Conservation (phyloP, 805 yeast genomes). For the Candida adriatica region DNA sequence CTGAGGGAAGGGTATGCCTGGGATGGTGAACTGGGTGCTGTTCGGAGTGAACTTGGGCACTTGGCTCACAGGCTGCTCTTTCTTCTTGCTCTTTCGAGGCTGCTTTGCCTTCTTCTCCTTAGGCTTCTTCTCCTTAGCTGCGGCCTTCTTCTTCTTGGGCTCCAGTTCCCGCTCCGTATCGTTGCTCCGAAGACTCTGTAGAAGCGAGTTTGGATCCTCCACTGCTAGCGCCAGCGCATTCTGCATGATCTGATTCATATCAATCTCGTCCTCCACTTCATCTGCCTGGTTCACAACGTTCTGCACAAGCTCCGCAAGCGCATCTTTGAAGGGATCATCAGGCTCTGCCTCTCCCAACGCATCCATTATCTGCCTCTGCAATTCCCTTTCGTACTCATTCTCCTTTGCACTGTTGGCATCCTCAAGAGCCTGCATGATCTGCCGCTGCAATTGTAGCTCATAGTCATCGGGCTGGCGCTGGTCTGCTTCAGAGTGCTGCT, state of each 20-base stretch:
- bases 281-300: constrained; percentile 39
- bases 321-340: constrained; percentile 39
- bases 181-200: constrained; percentile 30
- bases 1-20: constrained; percentile 18
- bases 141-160: constrained; percentile 13
- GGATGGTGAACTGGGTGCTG: constrained; percentile 12
- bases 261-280: constrained; percentile 38
- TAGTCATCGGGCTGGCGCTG: constrained; percentile 9
- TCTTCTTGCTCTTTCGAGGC: constrained; percentile 21
- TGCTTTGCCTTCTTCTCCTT: constrained; percentile 22
- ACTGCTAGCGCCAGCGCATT: constrained; percentile 74
- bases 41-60: constrained; percentile 19
- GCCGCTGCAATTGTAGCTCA: constrained; percentile 18
- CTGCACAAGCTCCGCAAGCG: constrained; percentile 49
- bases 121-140: constrained; percentile 16
- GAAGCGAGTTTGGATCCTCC: constrained; percentile 44
- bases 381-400: constrained; percentile 15
- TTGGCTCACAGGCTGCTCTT: constrained; percentile 16
- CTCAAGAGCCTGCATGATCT: constrained; percentile 19
- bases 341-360: constrained; percentile 13
- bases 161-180: constrained; percentile 6
- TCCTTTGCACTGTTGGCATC: constrained; percentile 8
- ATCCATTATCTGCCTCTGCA: constrained; percentile 19
- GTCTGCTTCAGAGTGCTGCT: background rate
- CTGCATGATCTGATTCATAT: constrained; percentile 67